A percentile compares a stretch with the other conserved stretches of the same genome.
Conservation (phyloP, 164 flowering plant genomes). For the Piper longum region DNA sequence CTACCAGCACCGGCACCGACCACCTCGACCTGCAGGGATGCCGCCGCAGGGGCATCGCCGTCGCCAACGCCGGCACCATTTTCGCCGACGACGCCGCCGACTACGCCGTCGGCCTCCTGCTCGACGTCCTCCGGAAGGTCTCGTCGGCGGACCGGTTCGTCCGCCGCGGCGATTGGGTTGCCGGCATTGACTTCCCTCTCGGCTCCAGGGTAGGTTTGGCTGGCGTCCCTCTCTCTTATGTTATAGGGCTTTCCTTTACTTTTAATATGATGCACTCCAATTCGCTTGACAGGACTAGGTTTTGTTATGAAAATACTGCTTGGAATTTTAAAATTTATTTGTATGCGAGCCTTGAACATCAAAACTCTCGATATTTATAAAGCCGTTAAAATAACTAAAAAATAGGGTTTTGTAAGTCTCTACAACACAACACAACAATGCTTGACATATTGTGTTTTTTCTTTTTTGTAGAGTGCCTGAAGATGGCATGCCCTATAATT, state of each 20-base stretch:
- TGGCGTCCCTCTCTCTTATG: conserved; percentile 1
- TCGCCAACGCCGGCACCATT: conserved; percentile 30
- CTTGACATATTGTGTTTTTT: no score
- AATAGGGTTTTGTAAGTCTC: no score
- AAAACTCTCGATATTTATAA: no score
- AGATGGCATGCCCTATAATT: no score
- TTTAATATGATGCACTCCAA: no score
- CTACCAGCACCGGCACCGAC: conserved; percentile 29
- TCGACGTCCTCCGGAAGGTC: conserved; percentile 17
- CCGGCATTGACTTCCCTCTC: conserved; percentile 1
- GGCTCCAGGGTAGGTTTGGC: conserved; percentile 3
- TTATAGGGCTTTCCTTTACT: neutral
- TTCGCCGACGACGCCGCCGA: conserved; percentile 44
- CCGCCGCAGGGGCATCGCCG: conserved; percentile 28
- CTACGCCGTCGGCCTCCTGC: conserved; percentile 26
- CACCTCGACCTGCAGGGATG: conserved; percentile 39
- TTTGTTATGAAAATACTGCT: no score
- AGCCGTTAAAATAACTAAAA: no score
- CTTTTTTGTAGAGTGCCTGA: no score
- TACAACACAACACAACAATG: no score
- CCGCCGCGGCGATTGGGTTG: conserved; percentile 10
- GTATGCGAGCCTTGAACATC: no score
- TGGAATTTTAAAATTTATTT: no score
- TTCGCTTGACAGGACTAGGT: no score
- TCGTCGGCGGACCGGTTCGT: conserved; percentile 15